Conservation (phyloP, 371 early-diverging fungal genomes). For the Choanephora cucurbitarum region DNA sequence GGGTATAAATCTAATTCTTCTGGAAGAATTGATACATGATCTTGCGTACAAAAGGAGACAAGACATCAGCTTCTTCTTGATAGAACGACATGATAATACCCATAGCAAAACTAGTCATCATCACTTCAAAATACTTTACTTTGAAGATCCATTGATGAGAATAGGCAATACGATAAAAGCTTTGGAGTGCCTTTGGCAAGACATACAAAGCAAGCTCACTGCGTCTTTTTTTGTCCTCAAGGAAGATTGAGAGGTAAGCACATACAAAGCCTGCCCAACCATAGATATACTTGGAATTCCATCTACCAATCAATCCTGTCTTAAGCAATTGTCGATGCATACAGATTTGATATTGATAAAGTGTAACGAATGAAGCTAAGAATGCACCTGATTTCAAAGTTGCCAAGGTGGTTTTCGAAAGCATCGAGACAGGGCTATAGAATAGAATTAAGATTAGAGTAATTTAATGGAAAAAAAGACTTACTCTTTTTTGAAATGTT, state of each 20-base stretch:
- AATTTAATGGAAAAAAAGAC: constrained; percentile 8
- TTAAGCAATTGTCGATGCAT: constrained; percentile 57
- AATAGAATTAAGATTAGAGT: not conserved
- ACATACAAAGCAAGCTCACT: constrained; percentile 73
- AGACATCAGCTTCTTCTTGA: constrained; percentile 62
- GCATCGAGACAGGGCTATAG: constrained; percentile 48
- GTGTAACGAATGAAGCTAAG: constrained; percentile 60
- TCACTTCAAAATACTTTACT: constrained; percentile 59
- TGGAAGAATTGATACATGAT: constrained; percentile 60
- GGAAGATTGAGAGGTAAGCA: constrained; percentile 59
- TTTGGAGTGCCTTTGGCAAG: constrained; percentile 61
- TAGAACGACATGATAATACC: constrained; percentile 64
- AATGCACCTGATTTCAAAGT: constrained; percentile 66
- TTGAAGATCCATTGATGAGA: constrained; percentile 60
- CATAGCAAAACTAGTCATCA: constrained; percentile 54
- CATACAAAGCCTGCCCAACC: constrained; percentile 60
- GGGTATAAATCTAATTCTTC: constrained; percentile 42
- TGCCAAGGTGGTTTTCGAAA: constrained; percentile 51
- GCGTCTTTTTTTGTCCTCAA: constrained; percentile 70
- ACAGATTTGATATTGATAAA: constrained; percentile 66
- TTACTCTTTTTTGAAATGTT: constrained; percentile 60
- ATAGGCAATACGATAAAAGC: constrained; percentile 59
- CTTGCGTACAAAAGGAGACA: constrained; percentile 60
- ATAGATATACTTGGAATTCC: constrained; percentile 66
- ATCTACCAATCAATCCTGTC: constrained; percentile 29